A percentile compares a stretch with the other conserved stretches of the same genome.
These are phyloP conservation scores for Microsporum canis DNA, from an alignment of 2,329 filamentous ascomycete species.

Conservation along the genomic window DNA sequence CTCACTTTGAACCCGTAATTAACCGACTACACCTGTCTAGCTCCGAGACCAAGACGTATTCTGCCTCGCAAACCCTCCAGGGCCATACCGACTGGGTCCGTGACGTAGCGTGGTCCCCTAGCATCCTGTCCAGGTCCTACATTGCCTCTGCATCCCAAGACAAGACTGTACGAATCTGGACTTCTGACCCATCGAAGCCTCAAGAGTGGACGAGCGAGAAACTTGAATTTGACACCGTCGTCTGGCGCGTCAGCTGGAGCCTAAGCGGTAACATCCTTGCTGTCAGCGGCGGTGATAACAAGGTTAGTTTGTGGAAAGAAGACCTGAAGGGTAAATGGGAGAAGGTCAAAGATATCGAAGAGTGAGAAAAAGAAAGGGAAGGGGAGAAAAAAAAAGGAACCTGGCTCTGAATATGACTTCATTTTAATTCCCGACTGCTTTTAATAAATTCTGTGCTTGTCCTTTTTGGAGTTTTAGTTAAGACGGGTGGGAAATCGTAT, in stretches of 20 bases:
- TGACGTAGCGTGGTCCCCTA: conserved; percentile 94
- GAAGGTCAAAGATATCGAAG: conserved; percentile 90
- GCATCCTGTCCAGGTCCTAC: conserved; percentile 88
- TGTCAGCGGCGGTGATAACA: conserved; percentile 88
- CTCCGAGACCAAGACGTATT: conserved; percentile 43
- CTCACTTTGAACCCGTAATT: not conserved
- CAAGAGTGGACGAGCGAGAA: conserved; percentile 76
- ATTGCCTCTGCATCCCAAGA: conserved; percentile 93
- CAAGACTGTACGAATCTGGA: conserved; percentile 97
- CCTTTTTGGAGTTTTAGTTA: not conserved
- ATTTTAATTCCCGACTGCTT: not conserved
- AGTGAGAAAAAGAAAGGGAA: conserved; percentile 39
- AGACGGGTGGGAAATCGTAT: not conserved
- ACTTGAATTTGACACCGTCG: conserved; percentile 73
- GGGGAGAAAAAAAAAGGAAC: not conserved
- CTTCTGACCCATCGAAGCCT: conserved; percentile 54
- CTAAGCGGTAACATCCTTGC: conserved; percentile 92
- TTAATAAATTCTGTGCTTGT: not conserved
- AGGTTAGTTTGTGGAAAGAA: conserved; percentile 97
- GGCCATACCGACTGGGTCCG: conserved; percentile 96
- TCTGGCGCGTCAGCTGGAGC: conserved; percentile 98
- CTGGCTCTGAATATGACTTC: not conserved
- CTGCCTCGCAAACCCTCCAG: conserved; percentile 46
- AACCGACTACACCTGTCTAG: conserved; percentile 20
- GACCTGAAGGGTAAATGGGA: conserved; percentile 95